Evolutionary conservation across 352 stramenopile genomes (phyloP).

Genomic region (Pythium monospermum): DNA sequence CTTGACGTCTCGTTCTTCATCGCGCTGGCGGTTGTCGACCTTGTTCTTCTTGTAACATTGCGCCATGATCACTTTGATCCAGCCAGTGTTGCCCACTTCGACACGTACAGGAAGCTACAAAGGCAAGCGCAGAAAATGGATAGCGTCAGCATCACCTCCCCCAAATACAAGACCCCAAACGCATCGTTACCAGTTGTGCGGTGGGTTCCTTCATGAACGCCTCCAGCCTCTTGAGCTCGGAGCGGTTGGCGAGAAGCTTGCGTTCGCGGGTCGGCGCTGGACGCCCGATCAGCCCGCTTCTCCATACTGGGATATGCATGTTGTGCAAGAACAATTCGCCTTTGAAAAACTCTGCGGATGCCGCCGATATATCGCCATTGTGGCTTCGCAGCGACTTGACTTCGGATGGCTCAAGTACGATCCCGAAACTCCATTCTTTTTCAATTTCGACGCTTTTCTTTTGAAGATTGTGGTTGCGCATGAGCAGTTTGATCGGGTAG

Average conservation of each 20-base stretch:
- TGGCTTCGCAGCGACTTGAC: slow-evolving; percentile 67
- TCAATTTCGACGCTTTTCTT: slow-evolving; percentile 52
- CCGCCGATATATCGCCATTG: slow-evolving; percentile 66
- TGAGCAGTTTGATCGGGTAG: slow-evolving; percentile 54
- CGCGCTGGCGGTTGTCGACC: slow-evolving; percentile 68
- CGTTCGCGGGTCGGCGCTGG: slow-evolving; percentile 62
- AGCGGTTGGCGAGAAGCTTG: slow-evolving; percentile 69
- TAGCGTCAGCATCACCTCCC: not conserved
- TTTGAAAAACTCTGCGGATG: slow-evolving; percentile 72
- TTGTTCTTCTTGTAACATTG: slow-evolving; percentile 62
- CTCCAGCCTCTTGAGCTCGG: slow-evolving; percentile 75
- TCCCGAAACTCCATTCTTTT: slow-evolving; percentile 69
- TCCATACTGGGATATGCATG: slow-evolving; percentile 80
- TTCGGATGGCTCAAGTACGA: slow-evolving; percentile 66
- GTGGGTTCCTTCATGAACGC: slow-evolving; percentile 54
- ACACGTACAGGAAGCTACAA: slow-evolving; percentile 64
- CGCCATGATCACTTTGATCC: slow-evolving; percentile 82
- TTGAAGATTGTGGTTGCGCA: slow-evolving; percentile 63
- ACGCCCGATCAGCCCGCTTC: slow-evolving; percentile 65
- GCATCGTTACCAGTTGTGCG: slow-evolving; percentile 56
- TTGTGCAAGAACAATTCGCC: slow-evolving; percentile 73
- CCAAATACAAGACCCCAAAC: not conserved
- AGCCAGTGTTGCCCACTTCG: slow-evolving; percentile 70
- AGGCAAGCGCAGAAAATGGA: not conserved
- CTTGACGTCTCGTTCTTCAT: slow-evolving; percentile 71